These are phyloP conservation scores for Penicillium atrosanguineum DNA, from an alignment of 495 filamentous ascomycete species.

Conservation along the genomic window DNA sequence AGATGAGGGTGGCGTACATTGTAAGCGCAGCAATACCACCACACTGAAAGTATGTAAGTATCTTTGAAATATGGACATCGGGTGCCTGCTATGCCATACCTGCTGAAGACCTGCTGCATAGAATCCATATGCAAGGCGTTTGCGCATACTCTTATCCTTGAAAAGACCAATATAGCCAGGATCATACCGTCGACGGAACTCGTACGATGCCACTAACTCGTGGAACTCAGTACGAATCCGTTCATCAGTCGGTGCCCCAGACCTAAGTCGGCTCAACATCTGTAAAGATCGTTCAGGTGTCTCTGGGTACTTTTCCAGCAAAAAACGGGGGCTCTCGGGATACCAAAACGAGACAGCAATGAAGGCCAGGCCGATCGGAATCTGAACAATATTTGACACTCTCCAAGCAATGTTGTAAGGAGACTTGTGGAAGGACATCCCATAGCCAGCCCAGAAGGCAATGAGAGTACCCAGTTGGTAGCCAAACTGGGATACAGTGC, in stretches of 20 bases:
- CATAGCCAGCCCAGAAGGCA: conserved; percentile 39
- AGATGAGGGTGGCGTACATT: conserved; percentile 40
- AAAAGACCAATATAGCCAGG: conserved; percentile 31
- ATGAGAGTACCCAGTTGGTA: conserved; percentile 33
- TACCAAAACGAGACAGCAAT: conserved; percentile 35
- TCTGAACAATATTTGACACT: conserved; percentile 35
- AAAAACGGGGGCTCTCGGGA: conserved; percentile 30
- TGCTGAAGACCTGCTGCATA: conserved; percentile 35
- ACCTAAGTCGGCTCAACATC: conserved; percentile 27
- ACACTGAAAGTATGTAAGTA: conserved; percentile 8
- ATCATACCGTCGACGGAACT: conserved; percentile 29
- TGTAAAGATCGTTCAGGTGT: conserved; percentile 27
- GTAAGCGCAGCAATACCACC: conserved; percentile 19
- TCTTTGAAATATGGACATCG: background rate
- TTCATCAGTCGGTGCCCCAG: conserved; percentile 24
- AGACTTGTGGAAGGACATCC: conserved; percentile 39
- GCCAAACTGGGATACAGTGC: conserved; percentile 32
- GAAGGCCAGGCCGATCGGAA: conserved; percentile 35
- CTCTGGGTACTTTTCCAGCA: conserved; percentile 38
- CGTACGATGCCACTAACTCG: conserved; percentile 31
- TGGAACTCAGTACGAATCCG: conserved; percentile 34
- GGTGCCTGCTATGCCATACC: conserved; percentile 3
- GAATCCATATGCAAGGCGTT: conserved; percentile 33
- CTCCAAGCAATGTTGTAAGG: conserved; percentile 41
- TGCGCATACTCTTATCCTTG: conserved; percentile 32